Evolutionary conservation across 2,329 filamentous ascomycete species (phyloP).

Genomic region (Fusarium anguioides): DNA sequence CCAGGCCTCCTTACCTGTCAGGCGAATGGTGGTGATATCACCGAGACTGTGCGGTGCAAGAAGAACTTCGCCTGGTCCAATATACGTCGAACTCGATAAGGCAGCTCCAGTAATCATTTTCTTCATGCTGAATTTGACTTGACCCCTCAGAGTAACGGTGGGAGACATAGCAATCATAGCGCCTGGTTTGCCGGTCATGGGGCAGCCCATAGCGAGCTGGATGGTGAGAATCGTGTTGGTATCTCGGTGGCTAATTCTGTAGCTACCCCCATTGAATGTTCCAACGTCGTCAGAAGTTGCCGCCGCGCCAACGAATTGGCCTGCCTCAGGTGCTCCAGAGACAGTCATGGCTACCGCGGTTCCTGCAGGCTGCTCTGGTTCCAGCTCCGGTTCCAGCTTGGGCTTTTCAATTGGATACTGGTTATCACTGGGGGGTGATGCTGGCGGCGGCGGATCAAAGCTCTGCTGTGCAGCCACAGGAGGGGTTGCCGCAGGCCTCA

Average conservation of each 20-base stretch:
- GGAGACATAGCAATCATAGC: constrained; percentile 96
- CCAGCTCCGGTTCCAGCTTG: constrained; percentile 32
- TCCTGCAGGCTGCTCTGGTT: constrained; percentile 42
- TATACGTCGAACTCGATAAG: constrained; percentile 81
- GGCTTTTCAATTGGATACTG: constrained; percentile 48
- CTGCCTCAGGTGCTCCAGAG: constrained; percentile 55
- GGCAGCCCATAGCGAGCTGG: constrained; percentile 89
- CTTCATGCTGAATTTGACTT: constrained; percentile 87
- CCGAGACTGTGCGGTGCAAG: constrained; percentile 84
- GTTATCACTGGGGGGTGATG: constrained; percentile 35
- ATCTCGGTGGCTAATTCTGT: constrained; percentile 91
- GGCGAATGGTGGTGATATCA: constrained; percentile 83
- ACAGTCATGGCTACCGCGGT: constrained; percentile 49
- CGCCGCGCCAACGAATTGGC: constrained; percentile 71
- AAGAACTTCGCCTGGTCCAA: constrained; percentile 90
- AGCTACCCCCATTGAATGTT: constrained; percentile 97
- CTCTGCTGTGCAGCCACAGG: constrained; percentile 41
- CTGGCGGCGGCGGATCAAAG: constrained; percentile 45
- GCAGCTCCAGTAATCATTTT: constrained; percentile 89
- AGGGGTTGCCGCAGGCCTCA: constrained; percentile 35
- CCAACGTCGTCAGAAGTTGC: constrained; percentile 84
- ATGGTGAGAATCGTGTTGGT: constrained; percentile 90
- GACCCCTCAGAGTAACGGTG: constrained; percentile 84
- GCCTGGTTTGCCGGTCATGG: constrained; percentile 82
- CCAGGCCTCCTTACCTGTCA: constrained; percentile 81